phyloP scores from a whole-genome alignment of 2,329 filamentous ascomycete genomes.

The Talaromyces marneffei region DNA sequence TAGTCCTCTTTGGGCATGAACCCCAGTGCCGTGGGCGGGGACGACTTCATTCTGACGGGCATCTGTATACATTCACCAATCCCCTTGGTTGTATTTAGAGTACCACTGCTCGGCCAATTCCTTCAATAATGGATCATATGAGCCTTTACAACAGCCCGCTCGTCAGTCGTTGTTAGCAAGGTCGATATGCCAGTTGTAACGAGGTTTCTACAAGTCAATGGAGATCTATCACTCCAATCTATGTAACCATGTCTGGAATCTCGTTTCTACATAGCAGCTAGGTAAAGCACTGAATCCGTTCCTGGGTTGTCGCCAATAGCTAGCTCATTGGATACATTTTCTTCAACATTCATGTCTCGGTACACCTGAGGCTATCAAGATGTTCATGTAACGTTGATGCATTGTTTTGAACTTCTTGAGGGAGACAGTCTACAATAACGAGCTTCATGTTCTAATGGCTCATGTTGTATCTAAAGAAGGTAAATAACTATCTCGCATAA shows the following conservation, averaged over 20 bases:
- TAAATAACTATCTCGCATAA: background rate
- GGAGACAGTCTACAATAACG: background rate
- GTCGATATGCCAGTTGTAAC: background rate
- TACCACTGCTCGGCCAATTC: background rate
- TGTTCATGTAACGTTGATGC: background rate
- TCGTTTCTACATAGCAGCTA: no score
- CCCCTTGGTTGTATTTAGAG: background rate
- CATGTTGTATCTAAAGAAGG: background rate
- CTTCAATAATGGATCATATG: background rate
- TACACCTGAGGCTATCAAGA: background rate
- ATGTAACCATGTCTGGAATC: background rate
- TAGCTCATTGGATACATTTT: background rate
- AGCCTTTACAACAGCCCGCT: background rate
- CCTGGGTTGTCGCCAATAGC: background rate
- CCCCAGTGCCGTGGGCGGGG: slow-evolving; percentile 3
- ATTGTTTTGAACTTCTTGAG: background rate
- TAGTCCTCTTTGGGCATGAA: slow-evolving; percentile 8
- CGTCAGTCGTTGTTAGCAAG: background rate
- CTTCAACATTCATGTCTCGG: background rate
- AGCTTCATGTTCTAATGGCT: background rate
- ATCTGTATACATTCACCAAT: background rate
- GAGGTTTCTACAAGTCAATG: background rate
- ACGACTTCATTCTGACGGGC: background rate
- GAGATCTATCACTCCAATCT: no score
- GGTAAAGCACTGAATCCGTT: no score